A percentile compares a stretch with the other conserved stretches of the same genome.
Conservation (phyloP, 257 asterid genomes). For the Solanum pinnatisectum region DNA sequence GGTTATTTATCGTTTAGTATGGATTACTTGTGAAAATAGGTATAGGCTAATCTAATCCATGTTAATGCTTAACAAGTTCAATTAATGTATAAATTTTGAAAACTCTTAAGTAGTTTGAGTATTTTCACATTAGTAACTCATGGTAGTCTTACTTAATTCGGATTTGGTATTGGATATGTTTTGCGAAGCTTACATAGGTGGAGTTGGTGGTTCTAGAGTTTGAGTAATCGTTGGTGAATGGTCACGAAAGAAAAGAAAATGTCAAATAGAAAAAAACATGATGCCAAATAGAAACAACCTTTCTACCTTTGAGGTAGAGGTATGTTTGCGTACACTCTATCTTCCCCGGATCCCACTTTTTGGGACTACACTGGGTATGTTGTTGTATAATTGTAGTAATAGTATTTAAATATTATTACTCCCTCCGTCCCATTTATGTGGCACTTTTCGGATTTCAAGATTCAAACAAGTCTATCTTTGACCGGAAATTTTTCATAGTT, state of each 20-base stretch:
- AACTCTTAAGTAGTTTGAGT: not conserved
- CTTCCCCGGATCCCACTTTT: not conserved
- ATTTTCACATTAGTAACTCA: not conserved
- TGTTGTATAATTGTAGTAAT: not conserved
- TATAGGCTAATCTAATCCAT: not conserved
- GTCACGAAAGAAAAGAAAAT: not conserved
- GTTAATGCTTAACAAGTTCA: not conserved
- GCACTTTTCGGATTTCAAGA: too few relatives aligned
- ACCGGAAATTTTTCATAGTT: too few relatives aligned
- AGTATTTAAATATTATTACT: not conserved
- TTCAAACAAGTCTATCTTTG: too few relatives aligned
- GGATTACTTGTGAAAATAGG: not conserved
- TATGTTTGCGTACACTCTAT: not conserved
- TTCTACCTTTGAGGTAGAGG: not conserved
- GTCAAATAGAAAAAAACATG: not conserved
- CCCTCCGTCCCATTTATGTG: too few relatives aligned
- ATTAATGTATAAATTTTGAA: not conserved
- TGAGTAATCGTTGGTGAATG: not conserved
- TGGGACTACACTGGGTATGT: not conserved
- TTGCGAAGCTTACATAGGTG: not conserved
- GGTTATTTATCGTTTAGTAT: not conserved
- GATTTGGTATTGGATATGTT: not conserved
- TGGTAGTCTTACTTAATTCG: not conserved
- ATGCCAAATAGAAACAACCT: not conserved
- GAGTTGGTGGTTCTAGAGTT: not conserved